These are phyloP conservation scores for Scutellaria minor DNA, from an alignment of 257 asterid species.

Conservation along the genomic window DNA sequence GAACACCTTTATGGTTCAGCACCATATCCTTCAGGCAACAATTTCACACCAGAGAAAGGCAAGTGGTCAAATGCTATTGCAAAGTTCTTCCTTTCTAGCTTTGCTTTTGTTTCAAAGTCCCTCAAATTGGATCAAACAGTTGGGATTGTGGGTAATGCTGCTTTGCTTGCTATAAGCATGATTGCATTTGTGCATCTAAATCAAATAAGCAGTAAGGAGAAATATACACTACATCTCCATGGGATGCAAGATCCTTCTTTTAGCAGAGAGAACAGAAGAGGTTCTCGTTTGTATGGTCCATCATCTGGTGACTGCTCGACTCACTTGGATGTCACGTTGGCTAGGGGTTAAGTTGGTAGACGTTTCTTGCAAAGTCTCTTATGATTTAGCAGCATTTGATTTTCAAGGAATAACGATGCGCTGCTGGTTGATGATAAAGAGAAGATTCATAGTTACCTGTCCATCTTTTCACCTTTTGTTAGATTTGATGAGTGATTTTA, in stretches of 20 bases:
- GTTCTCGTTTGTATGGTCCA: constrained; percentile 42
- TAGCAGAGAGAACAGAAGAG: constrained; percentile 50
- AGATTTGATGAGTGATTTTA: constrained; percentile 39
- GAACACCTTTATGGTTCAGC: constrained; percentile 58
- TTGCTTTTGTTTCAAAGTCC: constrained; percentile 56
- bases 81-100: constrained; percentile 59
- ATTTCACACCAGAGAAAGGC: constrained; percentile 37
- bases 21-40: constrained; percentile 44
- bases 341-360: constrained; percentile 63
- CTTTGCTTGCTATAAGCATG: constrained; percentile 88
- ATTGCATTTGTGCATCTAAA: constrained; percentile 76
- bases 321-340: constrained; percentile 75
- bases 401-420: constrained; percentile 23
- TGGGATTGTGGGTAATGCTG: constrained; percentile 88
- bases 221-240: constrained; percentile 42
- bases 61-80: constrained; percentile 52
- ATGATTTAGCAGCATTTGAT: constrained; percentile 27
- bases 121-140: constrained; percentile 72
- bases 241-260: constrained; percentile 42
- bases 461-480: constrained; percentile 12
- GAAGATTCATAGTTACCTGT: background rate
- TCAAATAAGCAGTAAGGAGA: constrained; percentile 57
- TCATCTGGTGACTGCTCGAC: constrained; percentile 41
- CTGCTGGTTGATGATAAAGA: constrained; percentile 31
- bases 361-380: background rate